Evolutionary conservation across 192 early-diverging fungal genomes (phyloP).

Genomic region (Coemansia javaensis): DNA sequence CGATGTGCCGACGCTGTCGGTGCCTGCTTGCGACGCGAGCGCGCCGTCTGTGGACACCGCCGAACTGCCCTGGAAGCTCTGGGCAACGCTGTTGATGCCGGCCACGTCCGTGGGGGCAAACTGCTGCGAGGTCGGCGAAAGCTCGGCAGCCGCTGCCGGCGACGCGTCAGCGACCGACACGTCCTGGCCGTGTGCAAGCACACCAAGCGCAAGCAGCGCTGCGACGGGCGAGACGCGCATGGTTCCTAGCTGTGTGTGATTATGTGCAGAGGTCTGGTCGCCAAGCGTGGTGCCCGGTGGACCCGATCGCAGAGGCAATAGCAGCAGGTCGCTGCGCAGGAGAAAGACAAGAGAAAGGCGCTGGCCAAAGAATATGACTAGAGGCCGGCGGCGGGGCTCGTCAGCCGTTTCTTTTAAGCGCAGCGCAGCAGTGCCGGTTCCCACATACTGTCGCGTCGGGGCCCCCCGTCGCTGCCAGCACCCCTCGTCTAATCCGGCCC

Average conservation of each 20-base stretch:
- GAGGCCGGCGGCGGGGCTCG: too few species aligned
- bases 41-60: background rate
- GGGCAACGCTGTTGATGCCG: conserved; percentile 1
- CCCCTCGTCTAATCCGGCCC: too few species aligned
- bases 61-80: background rate
- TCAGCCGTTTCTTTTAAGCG: too few species aligned
- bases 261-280: background rate
- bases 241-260: background rate
- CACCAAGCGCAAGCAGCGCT: conserved; percentile 19
- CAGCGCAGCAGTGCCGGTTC: too few species aligned
- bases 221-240: conserved; percentile 31
- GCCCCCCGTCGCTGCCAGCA: too few species aligned
- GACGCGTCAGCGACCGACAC: background rate
- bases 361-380: too few species aligned
- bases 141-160: background rate
- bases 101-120: background rate
- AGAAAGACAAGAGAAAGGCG: too few species aligned
- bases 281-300: too few species aligned
- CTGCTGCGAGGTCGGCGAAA: background rate
- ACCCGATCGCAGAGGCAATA: too few species aligned
- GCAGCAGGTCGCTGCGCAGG: too few species aligned
- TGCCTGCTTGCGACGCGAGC: background rate
- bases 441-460: too few species aligned
- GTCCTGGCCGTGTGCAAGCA: conserved; percentile 21
- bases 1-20: background rate